These are phyloP conservation scores for Quercus suber DNA, from an alignment of 306 rosid genomes.

Conservation along the genomic window DNA sequence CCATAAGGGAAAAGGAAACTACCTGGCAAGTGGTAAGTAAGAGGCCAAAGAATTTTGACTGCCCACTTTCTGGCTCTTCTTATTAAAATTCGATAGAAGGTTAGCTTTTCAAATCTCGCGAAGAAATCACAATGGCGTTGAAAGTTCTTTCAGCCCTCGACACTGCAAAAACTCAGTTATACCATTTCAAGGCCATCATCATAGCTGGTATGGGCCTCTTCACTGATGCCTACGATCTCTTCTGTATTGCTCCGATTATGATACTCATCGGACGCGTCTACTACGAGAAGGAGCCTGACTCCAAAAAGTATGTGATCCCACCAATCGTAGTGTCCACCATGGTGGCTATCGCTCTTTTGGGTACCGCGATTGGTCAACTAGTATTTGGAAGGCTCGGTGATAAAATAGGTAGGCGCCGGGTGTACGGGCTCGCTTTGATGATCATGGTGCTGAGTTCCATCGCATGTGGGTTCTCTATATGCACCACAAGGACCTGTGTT, in stretches of 20 bases:
- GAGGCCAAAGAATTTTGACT: no score
- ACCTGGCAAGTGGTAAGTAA: no score
- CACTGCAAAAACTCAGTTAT: constrained; percentile 60
- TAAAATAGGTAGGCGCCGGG: constrained; percentile 50
- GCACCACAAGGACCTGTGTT: constrained; percentile 42
- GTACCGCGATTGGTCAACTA: constrained; percentile 58
- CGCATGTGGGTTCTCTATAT: constrained; percentile 65
- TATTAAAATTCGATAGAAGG: no score
- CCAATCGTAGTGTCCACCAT: constrained; percentile 26
- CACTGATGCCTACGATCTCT: constrained; percentile 74
- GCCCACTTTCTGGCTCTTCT: no score
- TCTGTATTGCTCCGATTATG: constrained; percentile 53
- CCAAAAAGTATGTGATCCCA: neutral
- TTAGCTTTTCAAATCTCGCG: no score
- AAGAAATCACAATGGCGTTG: constrained; percentile 30
- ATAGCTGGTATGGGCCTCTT: constrained; percentile 86
- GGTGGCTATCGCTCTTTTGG: constrained; percentile 41
- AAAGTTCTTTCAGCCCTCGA: constrained; percentile 70
- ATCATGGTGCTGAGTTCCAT: constrained; percentile 55
- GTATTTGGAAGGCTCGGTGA: constrained; percentile 65
- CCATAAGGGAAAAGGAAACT: no score
- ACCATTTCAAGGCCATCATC: constrained; percentile 78
- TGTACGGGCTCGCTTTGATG: constrained; percentile 53
- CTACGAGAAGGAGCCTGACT: neutral
- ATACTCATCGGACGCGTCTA: constrained; percentile 48